phyloP scores from a whole-genome alignment of 129 eudicot genomes.

The Helianthus tuberosus region DNA sequence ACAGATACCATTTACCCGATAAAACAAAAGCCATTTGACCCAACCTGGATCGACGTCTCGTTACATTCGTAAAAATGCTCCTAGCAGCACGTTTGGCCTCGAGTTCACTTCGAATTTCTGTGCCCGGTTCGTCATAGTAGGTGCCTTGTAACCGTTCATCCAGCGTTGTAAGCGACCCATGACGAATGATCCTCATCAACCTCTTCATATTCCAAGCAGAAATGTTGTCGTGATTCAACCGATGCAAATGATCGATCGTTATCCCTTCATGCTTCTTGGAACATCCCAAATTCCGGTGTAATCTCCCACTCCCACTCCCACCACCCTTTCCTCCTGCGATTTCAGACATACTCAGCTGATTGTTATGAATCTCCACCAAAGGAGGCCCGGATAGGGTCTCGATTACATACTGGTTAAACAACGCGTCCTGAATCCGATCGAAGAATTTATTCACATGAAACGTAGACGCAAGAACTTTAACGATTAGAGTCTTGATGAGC shows the following conservation, averaged over 20 bases:
- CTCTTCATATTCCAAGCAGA: conserved; percentile 52
- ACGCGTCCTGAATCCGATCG: conserved; percentile 38
- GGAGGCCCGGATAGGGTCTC: conserved; percentile 43
- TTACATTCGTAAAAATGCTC: conserved; percentile 43
- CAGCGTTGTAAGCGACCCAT: conserved; percentile 37
- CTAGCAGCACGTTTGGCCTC: conserved; percentile 48
- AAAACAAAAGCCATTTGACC: no score
- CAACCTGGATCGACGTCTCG: conserved; percentile 32
- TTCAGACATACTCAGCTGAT: conserved; percentile 33
- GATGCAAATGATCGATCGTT: conserved; percentile 44
- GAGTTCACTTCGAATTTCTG: conserved; percentile 38
- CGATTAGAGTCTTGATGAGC: conserved; percentile 39
- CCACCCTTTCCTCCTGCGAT: conserved; percentile 11
- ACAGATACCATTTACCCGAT: no score
- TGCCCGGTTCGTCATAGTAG: conserved; percentile 30
- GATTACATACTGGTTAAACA: conserved; percentile 45
- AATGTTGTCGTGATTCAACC: conserved; percentile 39
- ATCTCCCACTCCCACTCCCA: conserved; percentile 28
- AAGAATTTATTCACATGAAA: conserved; percentile 46
- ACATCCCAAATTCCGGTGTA: conserved; percentile 7
- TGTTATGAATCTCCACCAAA: conserved; percentile 36
- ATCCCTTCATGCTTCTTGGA: conserved; percentile 37
- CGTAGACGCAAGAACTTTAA: conserved; percentile 39
- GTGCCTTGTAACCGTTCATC: conserved; percentile 33
- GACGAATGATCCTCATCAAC: conserved; percentile 36